Base-by-base conservation (phyloP, 1,284 basidiomycete genomes). In the Ganoderma resinaceum region DNA sequence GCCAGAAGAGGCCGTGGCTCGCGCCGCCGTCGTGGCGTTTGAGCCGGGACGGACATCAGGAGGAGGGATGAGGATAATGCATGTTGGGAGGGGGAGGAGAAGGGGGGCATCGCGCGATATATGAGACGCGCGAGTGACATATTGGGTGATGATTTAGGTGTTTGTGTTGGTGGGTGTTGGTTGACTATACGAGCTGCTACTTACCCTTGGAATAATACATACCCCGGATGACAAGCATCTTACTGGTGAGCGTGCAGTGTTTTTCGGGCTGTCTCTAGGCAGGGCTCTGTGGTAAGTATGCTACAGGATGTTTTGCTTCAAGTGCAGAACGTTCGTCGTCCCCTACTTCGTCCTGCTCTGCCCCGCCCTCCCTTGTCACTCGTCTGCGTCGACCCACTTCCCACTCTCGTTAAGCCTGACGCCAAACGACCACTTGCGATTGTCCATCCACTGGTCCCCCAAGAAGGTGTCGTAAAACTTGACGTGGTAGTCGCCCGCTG, bases 391-490 rank as follows among this genome's bases (percentile, higher is more conserved):
- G 20, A 77, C 77, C 77, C 77, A 79, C 23, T 75, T 62, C 31
- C 76, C 79, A n/a, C 69, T 67, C 52, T 79, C 78, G 64, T 79
- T 72, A 76, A 78, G 74, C 38, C 67, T 67, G 7, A 82, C 79
- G 35, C 81, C 79, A 55, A 78, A 75, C 43, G 73, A 75, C 83
- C 83, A 85, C 73, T 82, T 83, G 49, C 78, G 77, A 57, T 76
- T 77, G 59, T 81, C 82, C 76, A 82, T 79, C 83, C 83, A 85
- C 67, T 82, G 81, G 66, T 84, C 82, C 49, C 78, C 76, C 61
- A 85, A 71, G 72, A 83, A 85, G 46, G 76, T 79, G 70, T 84
- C 82, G 80, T 80, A 83, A 80, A 81, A 84, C 66, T 79, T 80
- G 65, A 83, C 77, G 67, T 82, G 80, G 37, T 81, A 73, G 33